Base-by-base conservation (phyloP, 371 early-diverging fungal species). In the Mortierella sp. region DNA sequence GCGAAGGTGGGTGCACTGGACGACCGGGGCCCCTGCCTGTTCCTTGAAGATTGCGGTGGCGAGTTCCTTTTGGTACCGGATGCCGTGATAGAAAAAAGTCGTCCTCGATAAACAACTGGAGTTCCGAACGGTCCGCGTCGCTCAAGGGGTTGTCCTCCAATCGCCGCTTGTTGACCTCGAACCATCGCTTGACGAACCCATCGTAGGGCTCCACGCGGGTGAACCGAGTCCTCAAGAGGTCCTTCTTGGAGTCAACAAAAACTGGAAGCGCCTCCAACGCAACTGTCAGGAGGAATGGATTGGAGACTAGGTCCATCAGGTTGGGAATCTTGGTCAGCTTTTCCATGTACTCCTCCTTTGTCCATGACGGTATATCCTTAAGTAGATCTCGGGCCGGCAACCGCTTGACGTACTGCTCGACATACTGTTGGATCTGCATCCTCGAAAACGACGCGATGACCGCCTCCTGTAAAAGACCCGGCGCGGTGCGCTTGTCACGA, bases 371-470 rank as follows among this genome's bases (percentile, higher is more conserved):
- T 10, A 24, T 10, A 8, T 61, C 13, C 6, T 13, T 4, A n/a
- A 11, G n/a, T n/a, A n/a, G n/a, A n/a, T n/a, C n/a, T n/a, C n/a
- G n/a, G n/a, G n/a, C n/a, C n/a, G n/a, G n/a, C n/a, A n/a, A n/a
- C n/a, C n/a, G n/a, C n/a, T n/a, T n/a, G 1, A 70, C 70, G 37
- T 26, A 70, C n/a, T 61, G 24, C 22, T 44, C 9, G 61, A 70
- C 24, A 31, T 70, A 70, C 6, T 61, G n/a, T 8, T 70, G 34
- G 39, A 70, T 61, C 45, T 70, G 70, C 13, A 5, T 19, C 4
- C 8, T 29, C 4, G 70, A 70, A 39, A 70, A 70, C n/a, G 61
- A 34, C 16, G 61, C n/a, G 11, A 70, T 55, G 34, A 43, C 58
- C 1, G 34, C 41, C 31, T 70, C 61, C 24, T 41, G 26, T 24